A percentile compares a stretch with the other conserved stretches of the same genome.
These are phyloP conservation scores for Suhomyces coccinellae DNA, from an alignment of 1,139 yeast species.

Conservation along the genomic window DNA sequence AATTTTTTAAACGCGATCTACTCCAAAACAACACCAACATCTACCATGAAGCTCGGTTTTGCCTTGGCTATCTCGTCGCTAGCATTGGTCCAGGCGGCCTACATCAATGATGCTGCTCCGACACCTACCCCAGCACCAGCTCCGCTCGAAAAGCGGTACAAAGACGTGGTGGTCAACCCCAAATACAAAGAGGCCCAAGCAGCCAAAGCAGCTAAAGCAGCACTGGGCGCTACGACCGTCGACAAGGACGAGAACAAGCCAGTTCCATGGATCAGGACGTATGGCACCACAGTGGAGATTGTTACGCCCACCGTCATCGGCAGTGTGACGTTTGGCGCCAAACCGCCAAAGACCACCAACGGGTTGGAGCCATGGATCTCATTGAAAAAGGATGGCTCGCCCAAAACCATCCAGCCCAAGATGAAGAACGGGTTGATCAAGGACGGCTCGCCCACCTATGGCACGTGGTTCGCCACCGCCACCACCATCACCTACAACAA, in stretches of 20 bases:
- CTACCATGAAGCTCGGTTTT: constrained; percentile 11
- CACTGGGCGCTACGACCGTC: constrained; percentile 10
- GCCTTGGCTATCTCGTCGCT: constrained; percentile 8
- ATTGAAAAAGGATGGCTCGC: constrained; percentile 73
- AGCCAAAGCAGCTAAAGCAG: constrained; percentile 7
- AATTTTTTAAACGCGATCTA: constrained; percentile 10
- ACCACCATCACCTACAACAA: constrained; percentile 56
- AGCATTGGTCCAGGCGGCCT: constrained; percentile 6
- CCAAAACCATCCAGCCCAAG: constrained; percentile 75
- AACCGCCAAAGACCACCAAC: constrained; percentile 65
- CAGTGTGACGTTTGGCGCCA: constrained; percentile 76
- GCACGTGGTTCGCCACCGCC: constrained; percentile 74
- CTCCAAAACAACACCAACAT: neutral
- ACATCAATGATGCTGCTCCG: constrained; percentile 2
- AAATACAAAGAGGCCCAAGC: constrained; percentile 39
- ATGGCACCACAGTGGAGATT: constrained; percentile 54
- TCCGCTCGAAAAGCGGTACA: constrained; percentile 31
- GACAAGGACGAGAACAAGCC: constrained; percentile 25
- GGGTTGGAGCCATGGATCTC: constrained; percentile 83
- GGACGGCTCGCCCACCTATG: constrained; percentile 68
- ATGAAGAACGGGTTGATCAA: constrained; percentile 68
- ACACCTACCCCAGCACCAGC: constrained; percentile 4
- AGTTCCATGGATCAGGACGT: constrained; percentile 75
- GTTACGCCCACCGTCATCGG: constrained; percentile 81
- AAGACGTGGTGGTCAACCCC: constrained; percentile 42